These are phyloP conservation scores for Cyclostephanos invisitatus DNA, from an alignment of 108 stramenopile genomes.

Conservation along the genomic window DNA sequence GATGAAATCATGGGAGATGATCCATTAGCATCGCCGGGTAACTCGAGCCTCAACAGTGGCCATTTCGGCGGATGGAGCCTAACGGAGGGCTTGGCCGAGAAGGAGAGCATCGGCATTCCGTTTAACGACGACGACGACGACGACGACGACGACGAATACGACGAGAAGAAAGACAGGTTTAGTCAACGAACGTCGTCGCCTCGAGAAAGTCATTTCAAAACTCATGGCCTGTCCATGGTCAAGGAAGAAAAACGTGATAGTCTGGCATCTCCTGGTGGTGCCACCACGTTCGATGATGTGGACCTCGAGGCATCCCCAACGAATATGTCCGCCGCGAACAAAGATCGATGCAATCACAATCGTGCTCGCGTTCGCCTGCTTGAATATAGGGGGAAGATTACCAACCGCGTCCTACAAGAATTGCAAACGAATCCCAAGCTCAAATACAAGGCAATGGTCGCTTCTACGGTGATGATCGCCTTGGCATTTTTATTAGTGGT, in stretches of 20 bases:
- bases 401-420: slow-evolving; percentile 25
- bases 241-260: slow-evolving; percentile 8
- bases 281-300: slow-evolving; percentile 26
- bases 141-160: slow-evolving; percentile 4
- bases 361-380: not conserved
- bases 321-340: not conserved
- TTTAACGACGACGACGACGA: slow-evolving; percentile 33
- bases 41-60: slow-evolving; percentile 18
- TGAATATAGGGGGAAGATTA: slow-evolving; percentile 2
- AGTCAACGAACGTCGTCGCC: slow-evolving; percentile 10
- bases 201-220: slow-evolving; percentile 7
- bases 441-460: slow-evolving; percentile 30
- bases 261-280: slow-evolving; percentile 2
- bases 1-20: slow-evolving; percentile 54
- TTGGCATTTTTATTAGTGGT: slow-evolving; percentile 20
- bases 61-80: slow-evolving; percentile 35
- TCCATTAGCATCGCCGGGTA: slow-evolving; percentile 53
- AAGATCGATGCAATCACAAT: not conserved
- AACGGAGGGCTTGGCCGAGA: slow-evolving; percentile 17
- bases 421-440: slow-evolving; percentile 27
- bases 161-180: not conserved
- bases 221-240: slow-evolving; percentile 14
- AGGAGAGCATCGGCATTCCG: slow-evolving; percentile 11
- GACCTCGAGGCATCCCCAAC: slow-evolving; percentile 36
- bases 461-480: slow-evolving; percentile 16